Conservation (phyloP, 345 rosid genomes). For the Eucalyptus sideroxylon region DNA sequence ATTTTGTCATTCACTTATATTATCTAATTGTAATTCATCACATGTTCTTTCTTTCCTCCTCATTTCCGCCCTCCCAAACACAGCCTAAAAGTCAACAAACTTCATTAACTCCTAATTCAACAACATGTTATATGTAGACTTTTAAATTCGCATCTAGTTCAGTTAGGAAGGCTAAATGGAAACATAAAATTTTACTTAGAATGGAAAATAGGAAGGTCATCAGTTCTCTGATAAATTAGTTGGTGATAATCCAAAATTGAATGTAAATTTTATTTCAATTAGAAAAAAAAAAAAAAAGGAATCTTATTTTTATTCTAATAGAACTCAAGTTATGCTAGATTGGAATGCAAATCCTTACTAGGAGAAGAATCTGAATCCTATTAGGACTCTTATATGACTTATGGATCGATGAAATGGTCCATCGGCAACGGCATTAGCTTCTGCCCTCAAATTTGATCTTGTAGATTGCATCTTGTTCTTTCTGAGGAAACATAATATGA, state of each 20-base stretch:
- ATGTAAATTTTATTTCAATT: background rate
- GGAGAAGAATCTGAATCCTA: background rate
- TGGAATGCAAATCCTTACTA: background rate
- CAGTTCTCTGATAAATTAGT: background rate
- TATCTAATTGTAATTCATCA: background rate
- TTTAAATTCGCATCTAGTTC: background rate
- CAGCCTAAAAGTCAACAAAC: background rate
- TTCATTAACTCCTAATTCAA: background rate
- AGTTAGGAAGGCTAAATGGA: background rate
- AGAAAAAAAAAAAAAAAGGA: background rate
- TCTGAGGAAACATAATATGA: background rate
- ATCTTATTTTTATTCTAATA: background rate
- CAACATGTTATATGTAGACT: no score
- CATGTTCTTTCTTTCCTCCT: background rate
- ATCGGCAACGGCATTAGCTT: background rate
- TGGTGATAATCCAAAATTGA: background rate
- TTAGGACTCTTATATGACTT: background rate
- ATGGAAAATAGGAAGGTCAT: background rate
- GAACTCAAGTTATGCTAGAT: background rate
- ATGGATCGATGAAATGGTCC: background rate
- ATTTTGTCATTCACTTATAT: background rate
- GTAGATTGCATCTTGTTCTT: background rate
- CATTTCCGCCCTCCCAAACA: no score
- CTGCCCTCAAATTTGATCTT: background rate
- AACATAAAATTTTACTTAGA: background rate